These are phyloP conservation scores for Escallonia rubra DNA, from an alignment of 129 eudicot genomes.

Conservation along the genomic window DNA sequence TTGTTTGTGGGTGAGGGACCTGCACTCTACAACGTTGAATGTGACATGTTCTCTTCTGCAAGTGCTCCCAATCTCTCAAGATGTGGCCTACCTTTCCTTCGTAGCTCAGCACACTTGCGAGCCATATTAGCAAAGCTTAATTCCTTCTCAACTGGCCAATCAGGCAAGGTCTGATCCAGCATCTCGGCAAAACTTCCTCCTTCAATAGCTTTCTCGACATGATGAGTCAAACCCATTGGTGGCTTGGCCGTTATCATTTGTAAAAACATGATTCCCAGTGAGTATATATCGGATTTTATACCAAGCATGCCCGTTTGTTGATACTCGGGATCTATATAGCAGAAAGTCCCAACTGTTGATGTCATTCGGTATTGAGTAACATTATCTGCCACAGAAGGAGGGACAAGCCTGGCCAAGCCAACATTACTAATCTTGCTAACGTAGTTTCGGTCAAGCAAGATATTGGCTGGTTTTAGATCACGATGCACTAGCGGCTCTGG, in stretches of 20 bases:
- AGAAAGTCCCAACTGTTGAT: no score
- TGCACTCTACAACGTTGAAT: no score
- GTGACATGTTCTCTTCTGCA: no score
- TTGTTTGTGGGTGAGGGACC: no score
- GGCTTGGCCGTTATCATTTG: constrained; percentile 53
- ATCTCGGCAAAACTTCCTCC: no score
- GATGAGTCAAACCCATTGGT: constrained; percentile 56
- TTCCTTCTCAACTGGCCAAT: no score
- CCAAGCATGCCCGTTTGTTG: constrained; percentile 42
- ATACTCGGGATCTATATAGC: no score
- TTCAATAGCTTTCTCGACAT: constrained; percentile 1
- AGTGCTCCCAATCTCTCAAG: no score
- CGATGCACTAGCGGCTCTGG: no score
- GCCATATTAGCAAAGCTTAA: constrained; percentile 35
- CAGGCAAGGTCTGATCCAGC: no score
- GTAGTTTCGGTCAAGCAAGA: constrained; percentile 31
- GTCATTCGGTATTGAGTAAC: neutral
- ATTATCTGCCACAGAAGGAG: constrained; percentile 36
- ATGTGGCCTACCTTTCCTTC: no score
- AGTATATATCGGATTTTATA: constrained; percentile 53
- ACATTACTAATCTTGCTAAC: constrained; percentile 61
- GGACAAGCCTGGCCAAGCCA: constrained; percentile 58
- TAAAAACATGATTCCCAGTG: constrained; percentile 50
- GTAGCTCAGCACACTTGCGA: constrained; percentile 38
- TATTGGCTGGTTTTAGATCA: no score